phyloP scores from a whole-genome alignment of 495 filamentous ascomycete genomes.

The Penicillium nucicola region DNA sequence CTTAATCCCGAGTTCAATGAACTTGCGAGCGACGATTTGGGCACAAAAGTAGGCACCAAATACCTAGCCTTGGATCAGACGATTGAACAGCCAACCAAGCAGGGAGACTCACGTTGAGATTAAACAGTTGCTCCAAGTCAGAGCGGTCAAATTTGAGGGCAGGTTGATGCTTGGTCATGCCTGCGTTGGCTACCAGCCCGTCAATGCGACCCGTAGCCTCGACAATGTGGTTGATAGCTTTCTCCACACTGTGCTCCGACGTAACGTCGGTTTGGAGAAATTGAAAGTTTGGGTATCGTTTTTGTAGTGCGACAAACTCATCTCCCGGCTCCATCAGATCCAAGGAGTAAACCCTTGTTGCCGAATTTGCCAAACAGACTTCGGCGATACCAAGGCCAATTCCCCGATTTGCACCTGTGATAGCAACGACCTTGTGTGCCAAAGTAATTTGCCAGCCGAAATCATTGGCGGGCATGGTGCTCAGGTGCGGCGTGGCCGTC shows the following conservation, averaged over 20 bases:
- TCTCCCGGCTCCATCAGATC: constrained; percentile 42
- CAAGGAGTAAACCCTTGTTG: constrained; percentile 36
- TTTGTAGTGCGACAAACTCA: constrained; percentile 32
- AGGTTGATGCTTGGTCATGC: constrained; percentile 46
- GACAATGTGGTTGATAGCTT: constrained; percentile 36
- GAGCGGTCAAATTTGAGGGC: constrained; percentile 37
- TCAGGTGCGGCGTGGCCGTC: constrained; percentile 12
- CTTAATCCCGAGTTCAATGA: constrained; percentile 38
- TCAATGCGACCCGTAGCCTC: constrained; percentile 32
- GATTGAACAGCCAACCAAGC: not conserved
- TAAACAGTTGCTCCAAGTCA: constrained; percentile 39
- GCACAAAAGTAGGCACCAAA: constrained; percentile 40
- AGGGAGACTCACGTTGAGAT: constrained; percentile 33
- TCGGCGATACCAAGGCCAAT: constrained; percentile 39
- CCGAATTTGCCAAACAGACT: constrained; percentile 38
- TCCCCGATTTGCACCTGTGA: constrained; percentile 40
- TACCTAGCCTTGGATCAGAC: constrained; percentile 13
- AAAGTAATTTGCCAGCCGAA: constrained; percentile 31
- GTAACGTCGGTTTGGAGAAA: constrained; percentile 42
- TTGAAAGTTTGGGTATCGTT: constrained; percentile 31
- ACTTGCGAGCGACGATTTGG: constrained; percentile 34
- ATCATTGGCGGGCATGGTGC: constrained; percentile 21
- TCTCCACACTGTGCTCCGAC: constrained; percentile 34
- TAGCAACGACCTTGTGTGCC: constrained; percentile 25
- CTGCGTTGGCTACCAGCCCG: constrained; percentile 38